Evolutionary conservation across 495 filamentous ascomycete species (phyloP).

Genomic region (Aspergillus carlsbadensis): DNA sequence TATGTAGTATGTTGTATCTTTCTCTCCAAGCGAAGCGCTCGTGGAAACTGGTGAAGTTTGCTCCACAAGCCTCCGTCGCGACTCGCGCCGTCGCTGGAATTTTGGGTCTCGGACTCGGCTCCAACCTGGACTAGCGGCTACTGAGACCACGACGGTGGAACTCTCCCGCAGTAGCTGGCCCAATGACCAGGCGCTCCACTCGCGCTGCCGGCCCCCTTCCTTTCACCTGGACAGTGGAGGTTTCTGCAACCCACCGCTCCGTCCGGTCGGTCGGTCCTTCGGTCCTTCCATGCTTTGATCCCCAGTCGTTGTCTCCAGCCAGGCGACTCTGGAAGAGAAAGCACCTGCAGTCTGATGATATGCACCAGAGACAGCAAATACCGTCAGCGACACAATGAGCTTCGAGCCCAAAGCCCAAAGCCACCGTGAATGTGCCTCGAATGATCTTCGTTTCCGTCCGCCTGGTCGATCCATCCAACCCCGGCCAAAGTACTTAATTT

Average conservation of each 20-base stretch:
- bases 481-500: conserved; percentile 13
- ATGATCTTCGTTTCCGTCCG: background rate
- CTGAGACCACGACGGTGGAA: conserved; percentile 12
- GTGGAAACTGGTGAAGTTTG: too few species aligned
- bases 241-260: conserved; percentile 16
- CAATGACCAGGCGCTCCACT: conserved; percentile 11
- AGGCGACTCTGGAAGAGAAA: background rate
- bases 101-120: too few species aligned
- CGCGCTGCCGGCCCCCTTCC: conserved; percentile 1
- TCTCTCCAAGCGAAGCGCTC: too few species aligned
- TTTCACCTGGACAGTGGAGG: background rate
- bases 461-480: conserved; percentile 7
- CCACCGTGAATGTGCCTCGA: too few species aligned
- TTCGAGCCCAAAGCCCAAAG: too few species aligned
- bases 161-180: conserved; percentile 13
- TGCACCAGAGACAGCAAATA: too few species aligned
- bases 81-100: too few species aligned
- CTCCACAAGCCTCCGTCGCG: too few species aligned
- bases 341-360: too few species aligned
- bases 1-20: too few species aligned
- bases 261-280: conserved; percentile 15
- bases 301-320: background rate
- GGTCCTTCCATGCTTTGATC: background rate
- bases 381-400: too few species aligned
- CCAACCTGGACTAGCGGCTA: too few species aligned